Base-by-base conservation (phyloP, 306 rosid genomes). In the Rosa multiflora region DNA sequence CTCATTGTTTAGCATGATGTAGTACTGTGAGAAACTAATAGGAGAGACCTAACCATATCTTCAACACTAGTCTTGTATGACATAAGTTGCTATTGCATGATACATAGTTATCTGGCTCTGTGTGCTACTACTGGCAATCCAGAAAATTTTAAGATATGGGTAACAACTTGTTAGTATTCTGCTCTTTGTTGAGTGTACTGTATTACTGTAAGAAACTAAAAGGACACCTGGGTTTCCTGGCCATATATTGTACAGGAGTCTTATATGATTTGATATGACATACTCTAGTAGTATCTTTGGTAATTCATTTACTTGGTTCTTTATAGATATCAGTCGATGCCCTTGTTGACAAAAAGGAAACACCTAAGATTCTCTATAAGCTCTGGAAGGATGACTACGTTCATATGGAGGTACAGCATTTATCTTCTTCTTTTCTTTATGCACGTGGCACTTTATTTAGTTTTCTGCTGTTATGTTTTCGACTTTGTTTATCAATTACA, bases 341-440 rank as follows among this genome's bases (percentile, higher is more conserved):
- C 51, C 89, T 92, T 76, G 94, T 92, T 6, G 99, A 92, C 23
- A 91, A 91, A 86, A 95, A 79, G 76, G 95, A 95, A 44, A 84
- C 97, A 40, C 95, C 95, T 51, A 92, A 82, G 85, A 83, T 85
- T 78, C 89, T 95, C 21, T 84, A 23, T 75, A 87, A 75, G 89
- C 81, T 95, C 86, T 89, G 91, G 97, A 86, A 87, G 83, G 97
- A 95, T 79, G 88, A 91, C 48, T 95, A 91, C 86, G 82, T 95
- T 86, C 83, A 86, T 68, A 88, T 91, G 97, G 97, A 95, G 97
- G 97, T 95, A 81, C 85, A n/a, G 46, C 67, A 44, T 63, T 80
- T 63, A 49, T 73, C 51, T 69, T 76, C 79, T 26, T 62, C 5
- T 4, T 79, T 26, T 62, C 5, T 13, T 62, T 12, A 29, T 29